Conservation (phyloP, 2,329 filamentous ascomycete species). For the Trichoderma harzianum region DNA sequence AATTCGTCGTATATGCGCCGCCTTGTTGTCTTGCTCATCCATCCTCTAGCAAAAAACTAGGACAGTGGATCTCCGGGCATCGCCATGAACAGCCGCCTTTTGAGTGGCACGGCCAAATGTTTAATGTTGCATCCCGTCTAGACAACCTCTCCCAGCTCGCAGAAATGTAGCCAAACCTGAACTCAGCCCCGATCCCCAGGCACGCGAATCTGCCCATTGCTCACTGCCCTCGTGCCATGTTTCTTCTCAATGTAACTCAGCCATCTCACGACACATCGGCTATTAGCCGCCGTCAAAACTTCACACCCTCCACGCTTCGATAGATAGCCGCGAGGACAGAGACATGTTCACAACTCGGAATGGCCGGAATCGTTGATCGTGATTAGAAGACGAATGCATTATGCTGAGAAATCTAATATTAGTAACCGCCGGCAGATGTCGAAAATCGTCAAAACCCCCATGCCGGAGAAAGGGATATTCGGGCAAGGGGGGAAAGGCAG, state of each 20-base stretch:
- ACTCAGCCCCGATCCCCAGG: not conserved
- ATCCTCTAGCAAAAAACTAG: not conserved
- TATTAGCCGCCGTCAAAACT: conserved; percentile 9
- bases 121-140: not conserved
- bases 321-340: not conserved
- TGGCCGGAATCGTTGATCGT: not conserved
- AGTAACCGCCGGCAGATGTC: not conserved
- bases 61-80: not conserved
- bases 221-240: not conserved
- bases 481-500: not conserved
- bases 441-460: not conserved
- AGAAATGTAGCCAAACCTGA: not conserved
- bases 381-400: not conserved
- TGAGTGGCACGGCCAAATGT: not conserved
- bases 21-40: not conserved
- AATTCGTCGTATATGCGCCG: conserved; percentile 4
- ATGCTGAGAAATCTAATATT: not conserved
- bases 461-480: not conserved
- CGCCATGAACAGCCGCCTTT: not conserved
- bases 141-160: not conserved
- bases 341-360: not conserved
- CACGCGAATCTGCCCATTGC: not conserved
- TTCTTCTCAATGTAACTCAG: conserved; percentile 6
- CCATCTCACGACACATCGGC: conserved; percentile 9
- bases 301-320: not conserved